phyloP scores from a whole-genome alignment of 345 rosid species.

The Citrus hindsii region DNA sequence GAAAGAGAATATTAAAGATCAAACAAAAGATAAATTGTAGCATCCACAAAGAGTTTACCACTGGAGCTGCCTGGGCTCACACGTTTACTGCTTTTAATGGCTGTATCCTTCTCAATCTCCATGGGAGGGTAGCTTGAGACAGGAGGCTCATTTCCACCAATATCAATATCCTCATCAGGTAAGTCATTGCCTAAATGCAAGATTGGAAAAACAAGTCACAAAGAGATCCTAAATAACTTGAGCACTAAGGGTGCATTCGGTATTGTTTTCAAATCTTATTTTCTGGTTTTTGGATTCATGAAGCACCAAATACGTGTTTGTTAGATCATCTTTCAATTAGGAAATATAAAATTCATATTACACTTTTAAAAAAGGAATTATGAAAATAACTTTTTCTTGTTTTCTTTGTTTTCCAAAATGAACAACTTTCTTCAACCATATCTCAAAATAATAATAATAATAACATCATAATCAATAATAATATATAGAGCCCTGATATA shows the following conservation, averaged over 20 bases:
- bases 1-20: background rate
- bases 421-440: no score
- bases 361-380: no score
- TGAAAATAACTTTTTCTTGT: no score
- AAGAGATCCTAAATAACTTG: background rate
- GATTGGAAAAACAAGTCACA: slow-evolving; percentile 1
- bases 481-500: no score
- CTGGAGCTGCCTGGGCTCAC: slow-evolving; percentile 44
- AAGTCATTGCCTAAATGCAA: slow-evolving; percentile 53
- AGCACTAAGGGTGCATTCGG: background rate
- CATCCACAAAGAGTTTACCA: slow-evolving; percentile 30
- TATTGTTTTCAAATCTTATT: no score
- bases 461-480: no score
- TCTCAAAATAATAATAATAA: no score
- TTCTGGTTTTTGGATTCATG: no score
- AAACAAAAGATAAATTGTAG: background rate
- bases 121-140: slow-evolving; percentile 46
- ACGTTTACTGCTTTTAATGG: slow-evolving; percentile 23
- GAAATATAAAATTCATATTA: no score
- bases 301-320: no score
- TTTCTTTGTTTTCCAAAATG: no score
- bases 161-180: slow-evolving; percentile 77
- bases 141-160: slow-evolving; percentile 83
- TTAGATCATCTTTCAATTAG: no score
- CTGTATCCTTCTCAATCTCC: slow-evolving; percentile 44